phyloP scores from a whole-genome alignment of 2,329 filamentous ascomycete genomes.

The Fusarium sublunatum region DNA sequence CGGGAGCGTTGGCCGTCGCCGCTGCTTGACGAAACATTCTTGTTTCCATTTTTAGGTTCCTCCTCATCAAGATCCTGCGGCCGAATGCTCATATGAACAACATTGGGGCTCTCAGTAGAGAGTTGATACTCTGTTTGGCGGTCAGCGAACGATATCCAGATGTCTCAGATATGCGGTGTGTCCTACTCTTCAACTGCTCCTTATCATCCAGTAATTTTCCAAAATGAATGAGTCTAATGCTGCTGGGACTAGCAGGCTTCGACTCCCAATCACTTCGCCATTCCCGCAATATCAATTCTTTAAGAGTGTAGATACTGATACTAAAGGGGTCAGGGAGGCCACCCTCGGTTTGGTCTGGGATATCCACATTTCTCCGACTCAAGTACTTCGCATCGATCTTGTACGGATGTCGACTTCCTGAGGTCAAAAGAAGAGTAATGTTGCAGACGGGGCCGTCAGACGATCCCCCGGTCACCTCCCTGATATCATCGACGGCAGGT shows the following conservation, averaged over 20 bases:
- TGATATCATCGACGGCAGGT: slow-evolving; percentile 57
- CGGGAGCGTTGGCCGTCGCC: slow-evolving; percentile 56
- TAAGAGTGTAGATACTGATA: slow-evolving; percentile 92
- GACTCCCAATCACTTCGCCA: slow-evolving; percentile 94
- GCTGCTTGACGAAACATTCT: slow-evolving; percentile 55
- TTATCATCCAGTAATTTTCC: slow-evolving; percentile 93
- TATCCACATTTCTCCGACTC: slow-evolving; percentile 79
- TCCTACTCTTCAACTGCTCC: slow-evolving; percentile 81
- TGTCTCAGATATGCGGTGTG: slow-evolving; percentile 28
- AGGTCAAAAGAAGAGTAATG: slow-evolving; percentile 86
- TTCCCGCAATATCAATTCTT: slow-evolving; percentile 91
- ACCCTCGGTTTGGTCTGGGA: slow-evolving; percentile 71
- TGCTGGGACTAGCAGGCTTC: slow-evolving; percentile 85
- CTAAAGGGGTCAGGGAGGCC: slow-evolving; percentile 81
- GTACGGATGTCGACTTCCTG: slow-evolving; percentile 86
- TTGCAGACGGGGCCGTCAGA: slow-evolving; percentile 64
- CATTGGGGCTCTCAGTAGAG: slow-evolving; percentile 78
- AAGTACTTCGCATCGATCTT: slow-evolving; percentile 90
- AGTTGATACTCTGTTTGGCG: slow-evolving; percentile 82
- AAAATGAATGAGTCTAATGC: slow-evolving; percentile 91
- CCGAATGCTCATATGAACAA: slow-evolving; percentile 94
- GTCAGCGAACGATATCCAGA: slow-evolving; percentile 4
- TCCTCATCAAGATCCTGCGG: slow-evolving; percentile 88
- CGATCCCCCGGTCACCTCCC: slow-evolving; percentile 47
- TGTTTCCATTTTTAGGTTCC: slow-evolving; percentile 75